Conservation (phyloP, 306 rosid species). For the Neltuma alba region DNA sequence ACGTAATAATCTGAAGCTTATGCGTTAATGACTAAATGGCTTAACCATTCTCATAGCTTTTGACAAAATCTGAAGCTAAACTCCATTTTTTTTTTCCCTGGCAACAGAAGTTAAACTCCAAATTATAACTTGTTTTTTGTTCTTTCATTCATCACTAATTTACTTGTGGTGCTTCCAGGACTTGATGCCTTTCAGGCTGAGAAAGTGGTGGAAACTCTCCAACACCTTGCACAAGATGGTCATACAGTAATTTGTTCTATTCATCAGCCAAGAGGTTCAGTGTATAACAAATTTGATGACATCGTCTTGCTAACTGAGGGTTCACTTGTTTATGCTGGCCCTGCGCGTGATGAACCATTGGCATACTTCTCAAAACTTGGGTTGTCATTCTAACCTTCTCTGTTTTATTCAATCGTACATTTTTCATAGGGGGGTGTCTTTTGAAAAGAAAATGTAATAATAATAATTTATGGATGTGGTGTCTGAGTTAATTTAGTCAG, state of each 20-base stretch:
- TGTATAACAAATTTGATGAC: slow-evolving; percentile 87
- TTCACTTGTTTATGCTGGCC: slow-evolving; percentile 89
- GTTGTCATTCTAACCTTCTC: slow-evolving; percentile 53
- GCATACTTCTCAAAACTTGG: slow-evolving; percentile 81
- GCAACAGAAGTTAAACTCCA: background rate
- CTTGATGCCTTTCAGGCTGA: slow-evolving; percentile 99
- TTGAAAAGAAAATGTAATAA: slow-evolving; percentile 9
- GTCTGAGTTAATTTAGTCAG: slow-evolving; percentile 2
- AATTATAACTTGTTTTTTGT: background rate
- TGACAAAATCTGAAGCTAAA: background rate
- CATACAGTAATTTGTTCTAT: slow-evolving; percentile 96
- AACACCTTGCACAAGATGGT: slow-evolving; percentile 87
- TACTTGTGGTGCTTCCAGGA: slow-evolving; percentile 56
- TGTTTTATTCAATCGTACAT: slow-evolving; percentile 18
- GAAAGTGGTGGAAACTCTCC: slow-evolving; percentile 92
- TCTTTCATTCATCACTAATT: slow-evolving; percentile 24
- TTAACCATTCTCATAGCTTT: slow-evolving; percentile 11
- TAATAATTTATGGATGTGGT: background rate
- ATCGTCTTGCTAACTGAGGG: slow-evolving; percentile 89
- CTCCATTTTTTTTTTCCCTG: too few species aligned
- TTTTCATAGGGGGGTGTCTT: slow-evolving; percentile 23
- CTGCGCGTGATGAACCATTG: slow-evolving; percentile 76
- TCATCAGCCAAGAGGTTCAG: slow-evolving; percentile 94
- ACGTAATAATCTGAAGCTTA: background rate
- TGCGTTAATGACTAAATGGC: slow-evolving; percentile 24